Percentiles rank a stretch among this genome's conserved stretches.
These are phyloP conservation scores for Macrolepiota albuminosa DNA, from an alignment of 768 basidiomycete species.

Conservation along the genomic window DNA sequence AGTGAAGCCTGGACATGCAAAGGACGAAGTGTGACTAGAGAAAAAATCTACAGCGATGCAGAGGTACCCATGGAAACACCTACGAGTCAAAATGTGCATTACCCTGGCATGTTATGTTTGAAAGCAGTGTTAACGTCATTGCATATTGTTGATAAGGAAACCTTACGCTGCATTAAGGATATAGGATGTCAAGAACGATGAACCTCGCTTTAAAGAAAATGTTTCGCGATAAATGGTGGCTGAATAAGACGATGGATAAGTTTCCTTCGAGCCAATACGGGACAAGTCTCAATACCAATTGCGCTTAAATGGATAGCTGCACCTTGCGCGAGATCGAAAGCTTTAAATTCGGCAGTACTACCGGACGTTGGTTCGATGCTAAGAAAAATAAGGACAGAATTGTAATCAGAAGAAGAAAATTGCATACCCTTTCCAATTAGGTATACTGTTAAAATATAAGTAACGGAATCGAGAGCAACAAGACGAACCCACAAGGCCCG, in stretches of 20 bases:
- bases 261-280: not conserved
- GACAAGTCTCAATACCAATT: constrained; percentile 37
- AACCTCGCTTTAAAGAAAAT: constrained; percentile 54
- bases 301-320: constrained; percentile 70
- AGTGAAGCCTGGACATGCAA: constrained; percentile 65
- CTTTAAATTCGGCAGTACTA: constrained; percentile 53
- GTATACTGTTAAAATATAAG: constrained; percentile 44
- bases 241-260: constrained; percentile 18
- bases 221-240: constrained; percentile 57
- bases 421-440: constrained; percentile 64
- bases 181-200: constrained; percentile 67
- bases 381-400: constrained; percentile 8
- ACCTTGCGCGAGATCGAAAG: constrained; percentile 70
- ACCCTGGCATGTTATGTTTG: constrained; percentile 40
- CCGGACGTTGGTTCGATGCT: constrained; percentile 41
- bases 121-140: constrained; percentile 10
- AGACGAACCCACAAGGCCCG: constrained; percentile 65
- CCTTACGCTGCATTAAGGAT: constrained; percentile 69
- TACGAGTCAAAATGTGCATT: constrained; percentile 75
- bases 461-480: constrained; percentile 1
- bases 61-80: constrained; percentile 17
- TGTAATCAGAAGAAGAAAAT: not conserved
- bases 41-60: constrained; percentile 7
- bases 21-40: constrained; percentile 64
- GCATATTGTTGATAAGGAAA: constrained; percentile 1